phyloP scores from a whole-genome alignment of 768 basidiomycete species.

The Rhizopogon roseolus region DNA sequence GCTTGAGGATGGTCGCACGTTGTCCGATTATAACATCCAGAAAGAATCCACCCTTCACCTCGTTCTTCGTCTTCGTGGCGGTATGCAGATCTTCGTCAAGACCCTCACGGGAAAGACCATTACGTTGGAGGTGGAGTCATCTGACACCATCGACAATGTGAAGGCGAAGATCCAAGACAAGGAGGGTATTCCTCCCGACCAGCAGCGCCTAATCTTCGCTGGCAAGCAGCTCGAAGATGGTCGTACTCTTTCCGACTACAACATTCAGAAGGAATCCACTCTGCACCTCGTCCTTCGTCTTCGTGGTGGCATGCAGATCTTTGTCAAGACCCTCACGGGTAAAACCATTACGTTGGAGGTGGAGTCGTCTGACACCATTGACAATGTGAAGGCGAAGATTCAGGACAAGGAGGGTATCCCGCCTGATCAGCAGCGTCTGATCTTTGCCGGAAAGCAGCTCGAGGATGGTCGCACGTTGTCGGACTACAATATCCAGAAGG shows the following conservation, averaged over 20 bases:
- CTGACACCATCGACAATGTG: conserved; percentile 73
- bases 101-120: conserved; percentile 75
- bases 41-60: conserved; percentile 79
- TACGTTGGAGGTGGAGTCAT: conserved; percentile 71
- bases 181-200: conserved; percentile 76
- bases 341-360: conserved; percentile 78
- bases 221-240: conserved; percentile 41
- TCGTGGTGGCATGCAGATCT: conserved; percentile 70
- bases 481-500: conserved; percentile 75
- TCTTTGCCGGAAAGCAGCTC: conserved; percentile 62
- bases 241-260: conserved; percentile 50
- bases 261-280: conserved; percentile 72
- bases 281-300: conserved; percentile 68
- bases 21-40: conserved; percentile 90
- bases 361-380: conserved; percentile 71
- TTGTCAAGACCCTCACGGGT: conserved; percentile 68
- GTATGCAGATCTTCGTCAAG: conserved; percentile 73
- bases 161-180: conserved; percentile 80
- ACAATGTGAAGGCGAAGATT: conserved; percentile 74
- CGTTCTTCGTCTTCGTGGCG: conserved; percentile 66
- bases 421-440: conserved; percentile 72
- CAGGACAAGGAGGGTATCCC: conserved; percentile 82
- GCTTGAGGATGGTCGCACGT: conserved; percentile 88
- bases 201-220: conserved; percentile 73
- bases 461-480: conserved; percentile 25